A percentile compares a stretch with the other conserved stretches of the same genome.
Conservation (phyloP, 2,329 filamentous ascomycete species). For the Monosporascus sp. region DNA sequence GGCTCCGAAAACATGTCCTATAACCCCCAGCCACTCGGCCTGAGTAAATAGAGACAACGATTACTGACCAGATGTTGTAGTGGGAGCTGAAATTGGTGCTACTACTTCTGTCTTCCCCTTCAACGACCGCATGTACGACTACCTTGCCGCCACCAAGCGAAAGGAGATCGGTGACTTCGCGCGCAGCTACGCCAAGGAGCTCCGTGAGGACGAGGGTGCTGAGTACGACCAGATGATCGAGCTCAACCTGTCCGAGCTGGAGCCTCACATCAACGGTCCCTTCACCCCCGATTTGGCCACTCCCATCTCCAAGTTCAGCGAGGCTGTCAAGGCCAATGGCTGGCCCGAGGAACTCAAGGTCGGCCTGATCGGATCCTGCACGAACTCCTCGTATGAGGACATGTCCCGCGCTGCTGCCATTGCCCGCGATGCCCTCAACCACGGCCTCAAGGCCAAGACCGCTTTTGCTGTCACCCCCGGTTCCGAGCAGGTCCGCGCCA, state of each 20-base stretch:
- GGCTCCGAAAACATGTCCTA: too few species aligned
- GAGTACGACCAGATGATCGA: conserved; percentile 96
- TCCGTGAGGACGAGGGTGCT: conserved; percentile 81
- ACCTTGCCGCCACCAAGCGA: conserved; percentile 87
- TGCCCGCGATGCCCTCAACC: conserved; percentile 81
- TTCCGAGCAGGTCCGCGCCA: conserved; percentile 93
- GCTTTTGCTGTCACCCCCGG: conserved; percentile 94
- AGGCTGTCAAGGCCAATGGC: conserved; percentile 86
- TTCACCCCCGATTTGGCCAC: conserved; percentile 98
- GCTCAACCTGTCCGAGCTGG: conserved; percentile 89
- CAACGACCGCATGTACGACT: conserved; percentile 97
- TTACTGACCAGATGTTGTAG: too few species aligned
- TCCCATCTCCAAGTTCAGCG: conserved; percentile 94
- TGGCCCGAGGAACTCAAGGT: conserved; percentile 98
- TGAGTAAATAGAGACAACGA: too few species aligned
- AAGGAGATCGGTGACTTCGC: conserved; percentile 86
- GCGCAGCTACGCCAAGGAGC: conserved; percentile 75
- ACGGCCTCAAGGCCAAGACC: conserved; percentile 90
- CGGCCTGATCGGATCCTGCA: conserved; percentile 96
- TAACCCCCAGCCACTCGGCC: too few species aligned
- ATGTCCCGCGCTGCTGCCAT: conserved; percentile 93
- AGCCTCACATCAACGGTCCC: conserved; percentile 97
- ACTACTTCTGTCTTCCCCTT: conserved; percentile 96
- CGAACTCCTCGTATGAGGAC: conserved; percentile 81
- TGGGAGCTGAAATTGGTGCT: conserved; percentile 65